phyloP scores from a whole-genome alignment of 805 yeast species.

The Ogataea salicorniae region DNA sequence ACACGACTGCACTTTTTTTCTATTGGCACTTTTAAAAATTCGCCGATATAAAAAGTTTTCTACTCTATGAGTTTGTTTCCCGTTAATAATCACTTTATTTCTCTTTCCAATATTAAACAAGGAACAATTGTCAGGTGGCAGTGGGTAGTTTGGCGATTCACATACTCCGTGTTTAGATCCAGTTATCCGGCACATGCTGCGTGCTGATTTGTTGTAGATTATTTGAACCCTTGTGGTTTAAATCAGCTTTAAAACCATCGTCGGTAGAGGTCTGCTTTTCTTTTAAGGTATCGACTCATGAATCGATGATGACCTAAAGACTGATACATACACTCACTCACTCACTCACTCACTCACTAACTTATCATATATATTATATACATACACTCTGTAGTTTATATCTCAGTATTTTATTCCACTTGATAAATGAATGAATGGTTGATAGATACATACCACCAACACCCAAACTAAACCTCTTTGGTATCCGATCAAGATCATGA shows the following conservation, averaged over 20 bases:
- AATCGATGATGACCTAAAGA: slow-evolving; percentile 93
- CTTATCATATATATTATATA: not conserved
- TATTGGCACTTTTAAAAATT: not conserved
- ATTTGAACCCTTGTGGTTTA: not conserved
- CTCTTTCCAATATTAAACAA: not conserved
- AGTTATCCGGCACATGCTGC: slow-evolving; percentile 13
- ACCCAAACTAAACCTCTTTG: too few species aligned
- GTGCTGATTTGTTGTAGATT: slow-evolving; percentile 20
- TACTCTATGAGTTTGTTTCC: not conserved
- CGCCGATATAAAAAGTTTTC: not conserved
- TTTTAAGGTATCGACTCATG: slow-evolving; percentile 65
- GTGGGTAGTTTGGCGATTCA: slow-evolving; percentile 4
- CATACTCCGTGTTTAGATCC: not conserved
- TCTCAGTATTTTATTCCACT: too few species aligned
- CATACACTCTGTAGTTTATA: too few species aligned
- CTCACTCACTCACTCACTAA: slow-evolving; percentile 1
- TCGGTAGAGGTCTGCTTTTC: slow-evolving; percentile 81
- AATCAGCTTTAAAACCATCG: slow-evolving; percentile 95
- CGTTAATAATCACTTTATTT: not conserved
- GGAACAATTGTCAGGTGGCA: slow-evolving; percentile 11
- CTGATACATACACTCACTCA: slow-evolving; percentile 50
- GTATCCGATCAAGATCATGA: too few species aligned
- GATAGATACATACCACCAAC: too few species aligned
- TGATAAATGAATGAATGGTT: too few species aligned
- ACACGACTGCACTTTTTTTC: not conserved